phyloP scores from a whole-genome alignment of 306 rosid genomes.

The Corylus americana region DNA sequence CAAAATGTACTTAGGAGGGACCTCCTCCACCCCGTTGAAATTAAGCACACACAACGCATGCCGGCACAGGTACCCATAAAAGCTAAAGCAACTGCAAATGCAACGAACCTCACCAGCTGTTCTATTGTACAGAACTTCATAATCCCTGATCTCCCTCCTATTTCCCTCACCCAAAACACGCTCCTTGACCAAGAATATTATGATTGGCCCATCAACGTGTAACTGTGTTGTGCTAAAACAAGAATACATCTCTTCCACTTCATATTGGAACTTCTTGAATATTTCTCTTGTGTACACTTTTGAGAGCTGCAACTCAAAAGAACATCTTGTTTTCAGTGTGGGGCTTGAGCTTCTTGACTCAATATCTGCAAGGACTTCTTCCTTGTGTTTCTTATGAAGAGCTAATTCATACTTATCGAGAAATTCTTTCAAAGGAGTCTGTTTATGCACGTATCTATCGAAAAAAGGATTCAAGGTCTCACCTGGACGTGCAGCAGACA shows the following conservation, averaged over 20 bases:
- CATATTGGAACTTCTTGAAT: constrained; percentile 75
- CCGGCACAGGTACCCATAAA: constrained; percentile 84
- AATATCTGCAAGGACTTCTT: constrained; percentile 73
- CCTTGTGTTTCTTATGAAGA: constrained; percentile 79
- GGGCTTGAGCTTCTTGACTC: constrained; percentile 88
- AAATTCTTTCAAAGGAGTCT: constrained; percentile 91
- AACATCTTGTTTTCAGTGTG: constrained; percentile 74
- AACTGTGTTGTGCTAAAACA: constrained; percentile 87
- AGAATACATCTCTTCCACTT: constrained; percentile 93
- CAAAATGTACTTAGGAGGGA: constrained; percentile 69
- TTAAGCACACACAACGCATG: constrained; percentile 85
- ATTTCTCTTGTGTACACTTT: constrained; percentile 69
- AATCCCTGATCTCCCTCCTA: constrained; percentile 74
- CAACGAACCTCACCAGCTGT: constrained; percentile 87
- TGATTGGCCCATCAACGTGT: constrained; percentile 71
- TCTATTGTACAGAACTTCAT: constrained; percentile 85
- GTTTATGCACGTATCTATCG: constrained; percentile 82
- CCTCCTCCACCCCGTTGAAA: constrained; percentile 91
- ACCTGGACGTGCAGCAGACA: constrained; percentile 61
- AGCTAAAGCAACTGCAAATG: constrained; percentile 88
- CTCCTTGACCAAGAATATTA: constrained; percentile 90
- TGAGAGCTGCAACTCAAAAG: constrained; percentile 88
- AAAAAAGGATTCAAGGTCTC: constrained; percentile 75
- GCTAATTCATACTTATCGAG: constrained; percentile 94
- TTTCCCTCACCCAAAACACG: constrained; percentile 73